Evolutionary conservation across 768 basidiomycete genomes (phyloP), one percentile per base, ranked within the genome.

Genomic region (Boletus rex-veris): DNA sequence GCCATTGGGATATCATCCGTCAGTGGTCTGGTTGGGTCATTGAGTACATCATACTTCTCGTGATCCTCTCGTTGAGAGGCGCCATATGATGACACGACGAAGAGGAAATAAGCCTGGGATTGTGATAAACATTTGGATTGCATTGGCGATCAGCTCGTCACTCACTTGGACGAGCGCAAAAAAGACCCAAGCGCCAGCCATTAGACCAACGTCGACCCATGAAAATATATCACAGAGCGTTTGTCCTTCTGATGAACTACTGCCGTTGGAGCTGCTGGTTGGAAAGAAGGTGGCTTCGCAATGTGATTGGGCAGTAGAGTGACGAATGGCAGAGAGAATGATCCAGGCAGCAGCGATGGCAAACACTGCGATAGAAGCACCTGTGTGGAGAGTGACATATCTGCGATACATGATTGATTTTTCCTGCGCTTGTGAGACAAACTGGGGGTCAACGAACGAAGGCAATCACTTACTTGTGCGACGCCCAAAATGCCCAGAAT

Each of bases 121-220:
- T 7, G 46, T 40, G 18, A 28, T 59, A 10, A 64, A 45, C 7
- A 45, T 11, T 21, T 14, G 24, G 14, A 49, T 58, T 21, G 14
- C 21, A 36, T 40, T 15, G 40, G 12, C 2, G n/a, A n/a, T 31
- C 1, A 21, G 18, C 3, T 26, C 7, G 21, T 45, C 18, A 62
- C 85, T 61, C 69, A 87, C 88, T 69, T 96, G 92, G 35, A 90
- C 74, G 56, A 86, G 74, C n/a, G 80, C 81, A 26, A 97, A 75
- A 15, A 97, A 64, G 10, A 89, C 71, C 90, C 94, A 98, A 7
- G 97, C 75, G 8, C 82, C 91, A 18, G 79, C 88, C 92, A 98
- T 95, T 52, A 98, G 74, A 36, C 95, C 95, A 14, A 97, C 76
- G 62, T 90, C 89, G 10, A 92, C 89, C 91, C 93, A 97, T 5